Conservation (phyloP, 2,329 filamentous ascomycete genomes). For the Aspergillus transmontanensis region DNA sequence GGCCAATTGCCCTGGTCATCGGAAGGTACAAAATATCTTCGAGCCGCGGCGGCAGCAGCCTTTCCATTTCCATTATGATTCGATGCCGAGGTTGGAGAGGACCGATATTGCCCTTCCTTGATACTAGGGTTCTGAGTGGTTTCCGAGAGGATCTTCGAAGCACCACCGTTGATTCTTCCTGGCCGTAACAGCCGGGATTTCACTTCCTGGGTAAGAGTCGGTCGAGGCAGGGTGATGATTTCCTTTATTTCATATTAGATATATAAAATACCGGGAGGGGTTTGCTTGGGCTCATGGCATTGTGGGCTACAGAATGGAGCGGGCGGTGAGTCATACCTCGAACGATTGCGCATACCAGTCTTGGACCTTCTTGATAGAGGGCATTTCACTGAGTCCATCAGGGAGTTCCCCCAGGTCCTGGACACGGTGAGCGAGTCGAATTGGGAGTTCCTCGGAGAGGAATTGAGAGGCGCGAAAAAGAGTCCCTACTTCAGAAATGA, state of each 20-base stretch:
- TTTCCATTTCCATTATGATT: conserved; percentile 56
- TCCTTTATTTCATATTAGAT: conserved; percentile 58
- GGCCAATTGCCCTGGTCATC: conserved; percentile 91
- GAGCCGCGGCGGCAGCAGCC: conserved; percentile 50
- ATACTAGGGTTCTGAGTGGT: conserved; percentile 90
- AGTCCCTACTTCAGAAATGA: conserved; percentile 63
- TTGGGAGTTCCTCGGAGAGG: conserved; percentile 95
- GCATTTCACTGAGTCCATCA: conserved; percentile 97
- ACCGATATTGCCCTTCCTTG: conserved; percentile 75
- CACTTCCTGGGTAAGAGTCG: conserved; percentile 73
- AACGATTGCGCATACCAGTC: conserved; percentile 99
- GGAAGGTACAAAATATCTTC: conserved; percentile 88
- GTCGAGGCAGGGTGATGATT: conserved; percentile 83
- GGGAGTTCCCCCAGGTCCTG: conserved; percentile 90
- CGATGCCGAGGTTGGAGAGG: conserved; percentile 38
- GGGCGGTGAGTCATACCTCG: conserved; percentile 66
- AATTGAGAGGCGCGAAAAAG: conserved; percentile 98
- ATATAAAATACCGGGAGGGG: not conserved
- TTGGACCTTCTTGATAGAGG: conserved; percentile 89
- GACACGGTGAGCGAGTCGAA: conserved; percentile 92
- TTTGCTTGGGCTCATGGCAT: not conserved
- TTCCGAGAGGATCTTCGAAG: conserved; percentile 72
- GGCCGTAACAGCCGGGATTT: conserved; percentile 71
- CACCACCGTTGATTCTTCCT: conserved; percentile 55
- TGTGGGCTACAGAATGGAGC: not conserved